A percentile compares a stretch with the other conserved stretches of the same genome.
phyloP scores from a whole-genome alignment of 352 stramenopile genomes.

The Globisporangium splendens region DNA sequence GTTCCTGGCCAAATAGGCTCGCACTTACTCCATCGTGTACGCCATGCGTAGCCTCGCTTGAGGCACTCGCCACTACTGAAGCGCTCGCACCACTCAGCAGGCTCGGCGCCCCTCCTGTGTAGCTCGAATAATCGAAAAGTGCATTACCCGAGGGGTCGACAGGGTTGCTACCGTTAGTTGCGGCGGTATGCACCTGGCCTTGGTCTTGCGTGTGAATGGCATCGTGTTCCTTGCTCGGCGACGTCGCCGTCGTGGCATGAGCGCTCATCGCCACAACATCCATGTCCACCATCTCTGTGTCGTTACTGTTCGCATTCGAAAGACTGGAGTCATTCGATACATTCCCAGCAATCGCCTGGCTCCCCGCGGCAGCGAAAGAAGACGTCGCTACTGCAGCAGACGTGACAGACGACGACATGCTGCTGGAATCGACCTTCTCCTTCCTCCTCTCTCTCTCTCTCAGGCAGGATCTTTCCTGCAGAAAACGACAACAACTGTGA shows the following conservation, averaged over 20 bases:
- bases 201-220: conserved; percentile 6
- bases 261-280: neutral
- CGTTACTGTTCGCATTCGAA: neutral
- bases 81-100: conserved; percentile 21
- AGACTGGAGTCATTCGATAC: neutral
- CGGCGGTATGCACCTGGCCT: neutral
- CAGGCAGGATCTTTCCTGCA: too few relatives aligned
- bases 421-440: neutral
- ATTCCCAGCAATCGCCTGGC: neutral
- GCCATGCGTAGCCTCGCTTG: neutral
- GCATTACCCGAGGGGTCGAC: conserved; percentile 14
- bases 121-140: conserved; percentile 48
- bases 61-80: neutral
- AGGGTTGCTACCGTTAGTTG: neutral
- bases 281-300: neutral
- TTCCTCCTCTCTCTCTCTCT: too few relatives aligned
- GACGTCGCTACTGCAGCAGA: too few relatives aligned
- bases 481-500: too few relatives aligned
- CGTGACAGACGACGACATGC: neutral
- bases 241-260: conserved; percentile 4
- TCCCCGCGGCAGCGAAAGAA: neutral
- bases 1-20: conserved; percentile 15
- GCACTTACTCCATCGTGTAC: neutral
- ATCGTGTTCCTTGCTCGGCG: neutral
- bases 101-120: conserved; percentile 38